Conservation (phyloP, 2,329 filamentous ascomycete species). For the Cadophora sp. region DNA sequence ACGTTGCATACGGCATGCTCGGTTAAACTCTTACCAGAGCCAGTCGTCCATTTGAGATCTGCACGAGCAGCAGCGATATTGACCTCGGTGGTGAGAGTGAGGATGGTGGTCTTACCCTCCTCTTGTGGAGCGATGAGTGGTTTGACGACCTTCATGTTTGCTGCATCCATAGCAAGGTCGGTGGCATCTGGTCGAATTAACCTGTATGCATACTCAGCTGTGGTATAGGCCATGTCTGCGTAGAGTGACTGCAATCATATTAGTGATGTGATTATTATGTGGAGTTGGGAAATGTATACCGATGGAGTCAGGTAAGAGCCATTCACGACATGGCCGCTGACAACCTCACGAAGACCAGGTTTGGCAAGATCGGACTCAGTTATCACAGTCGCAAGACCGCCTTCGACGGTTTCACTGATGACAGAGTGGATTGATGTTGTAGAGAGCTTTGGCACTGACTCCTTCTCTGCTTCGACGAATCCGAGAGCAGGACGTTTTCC, state of each 20-base stretch:
- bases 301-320: slow-evolving; percentile 63
- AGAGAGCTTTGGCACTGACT: slow-evolving; percentile 56
- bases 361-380: no score
- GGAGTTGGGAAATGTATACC: slow-evolving; percentile 44
- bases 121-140: slow-evolving; percentile 64
- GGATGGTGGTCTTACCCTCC: no score
- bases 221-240: slow-evolving; percentile 66
- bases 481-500: no score
- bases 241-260: slow-evolving; percentile 53
- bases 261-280: slow-evolving; percentile 7
- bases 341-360: no score
- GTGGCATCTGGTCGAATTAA: slow-evolving; percentile 62
- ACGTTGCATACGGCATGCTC: slow-evolving; percentile 70
- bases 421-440: slow-evolving; percentile 66
- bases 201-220: slow-evolving; percentile 72
- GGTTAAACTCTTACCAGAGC: slow-evolving; percentile 62
- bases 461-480: no score
- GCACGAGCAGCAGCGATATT: slow-evolving; percentile 62
- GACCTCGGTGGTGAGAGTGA: no score
- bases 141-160: slow-evolving; percentile 72
- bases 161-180: slow-evolving; percentile 67
- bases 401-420: no score
- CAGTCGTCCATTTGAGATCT: slow-evolving; percentile 63
- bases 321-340: no score
- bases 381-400: no score